These are phyloP conservation scores for Phytopythium delawarense DNA, from an alignment of 352 stramenopile genomes.

Conservation along the genomic window DNA sequence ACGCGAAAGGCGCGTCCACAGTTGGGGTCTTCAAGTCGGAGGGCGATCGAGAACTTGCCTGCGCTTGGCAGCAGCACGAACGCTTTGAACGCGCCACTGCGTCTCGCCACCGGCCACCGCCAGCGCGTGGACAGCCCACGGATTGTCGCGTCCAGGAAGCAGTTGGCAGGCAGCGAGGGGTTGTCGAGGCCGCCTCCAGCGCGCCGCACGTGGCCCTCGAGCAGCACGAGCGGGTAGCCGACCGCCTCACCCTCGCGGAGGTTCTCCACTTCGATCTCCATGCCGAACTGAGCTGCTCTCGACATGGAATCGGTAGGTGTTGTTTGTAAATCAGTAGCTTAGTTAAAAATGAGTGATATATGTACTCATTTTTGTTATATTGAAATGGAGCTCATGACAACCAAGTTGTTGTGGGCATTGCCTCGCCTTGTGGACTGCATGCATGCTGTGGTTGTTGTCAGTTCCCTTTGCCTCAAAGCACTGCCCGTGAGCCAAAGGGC, in stretches of 20 bases:
- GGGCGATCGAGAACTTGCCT: constrained; percentile 33
- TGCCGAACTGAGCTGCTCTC: too few species aligned
- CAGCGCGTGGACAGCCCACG: constrained; percentile 14
- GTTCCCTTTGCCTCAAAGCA: too few species aligned
- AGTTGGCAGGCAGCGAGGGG: constrained; percentile 4
- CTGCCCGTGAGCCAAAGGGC: too few species aligned
- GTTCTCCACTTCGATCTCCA: constrained; percentile 71
- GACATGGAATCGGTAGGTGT: too few species aligned
- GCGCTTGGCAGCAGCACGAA: constrained; percentile 48
- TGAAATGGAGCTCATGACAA: too few species aligned
- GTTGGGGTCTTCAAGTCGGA: constrained; percentile 11
- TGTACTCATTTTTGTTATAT: too few species aligned
- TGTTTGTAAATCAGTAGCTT: too few species aligned
- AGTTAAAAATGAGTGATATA: too few species aligned
- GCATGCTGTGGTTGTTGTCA: too few species aligned
- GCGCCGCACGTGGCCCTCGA: constrained; percentile 32
- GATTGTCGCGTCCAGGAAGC: constrained; percentile 42
- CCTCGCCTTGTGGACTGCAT: too few species aligned
- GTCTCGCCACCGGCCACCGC: constrained; percentile 43
- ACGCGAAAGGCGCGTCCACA: constrained; percentile 26
- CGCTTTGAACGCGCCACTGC: constrained; percentile 50
- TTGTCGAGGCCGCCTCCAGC: background rate
- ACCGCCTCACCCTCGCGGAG: constrained; percentile 75
- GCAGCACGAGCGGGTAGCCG: constrained; percentile 47
- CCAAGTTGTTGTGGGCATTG: too few species aligned